Evolutionary conservation across 352 stramenopile species (phyloP), one percentile per base, ranked within the genome.

Genomic region (Phytophthora lateralis): DNA sequence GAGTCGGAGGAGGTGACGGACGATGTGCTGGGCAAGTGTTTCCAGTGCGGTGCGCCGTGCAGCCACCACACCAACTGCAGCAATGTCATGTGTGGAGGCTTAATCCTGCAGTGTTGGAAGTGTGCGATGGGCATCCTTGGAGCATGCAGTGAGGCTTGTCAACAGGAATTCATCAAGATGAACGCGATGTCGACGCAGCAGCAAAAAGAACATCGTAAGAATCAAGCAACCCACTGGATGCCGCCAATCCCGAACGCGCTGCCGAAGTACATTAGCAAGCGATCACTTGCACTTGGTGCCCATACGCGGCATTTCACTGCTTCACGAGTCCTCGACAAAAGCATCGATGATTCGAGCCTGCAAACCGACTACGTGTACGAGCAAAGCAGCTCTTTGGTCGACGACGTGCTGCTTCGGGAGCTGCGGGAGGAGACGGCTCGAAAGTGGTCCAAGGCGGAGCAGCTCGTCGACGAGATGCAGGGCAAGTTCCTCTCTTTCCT

Each of bases 401-500:
- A 85, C 20, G 64, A 73, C 0, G 49, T 20, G 18, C 62, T 89
- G 29, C 60, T 92, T 12, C 54, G 37, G 10, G 55, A 79, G n/a
- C 59, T 90, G 15, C 68, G 80, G 5, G 55, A 71, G 6, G 63
- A 66, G 1, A 92, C 82, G 0, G 15, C 48, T 26, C 43, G 38
- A 0, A 62, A 73, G 0, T 90, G 68, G 72, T 63, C 70, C 14
- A 86, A 88, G 48, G 56, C 72, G 1, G 69, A 88, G 24, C 80
- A 90, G 41, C 72, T 92, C 5, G 76, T 89, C 37, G 72, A 87
- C 30, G 73, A 81, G 44, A 72, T 79, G 21, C 81, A 90, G 47
- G 82, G 77, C 29, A 80, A 86, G 60, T 64, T 82, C 21, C 52
- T 93, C 21, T 71, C 68, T 6, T 90, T 94, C 34, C 72, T 98